Percentiles rank a stretch among this genome's conserved stretches.
Evolutionary conservation across 768 basidiomycete species (phyloP).

Genomic region (Leccinum longicurvipes): DNA sequence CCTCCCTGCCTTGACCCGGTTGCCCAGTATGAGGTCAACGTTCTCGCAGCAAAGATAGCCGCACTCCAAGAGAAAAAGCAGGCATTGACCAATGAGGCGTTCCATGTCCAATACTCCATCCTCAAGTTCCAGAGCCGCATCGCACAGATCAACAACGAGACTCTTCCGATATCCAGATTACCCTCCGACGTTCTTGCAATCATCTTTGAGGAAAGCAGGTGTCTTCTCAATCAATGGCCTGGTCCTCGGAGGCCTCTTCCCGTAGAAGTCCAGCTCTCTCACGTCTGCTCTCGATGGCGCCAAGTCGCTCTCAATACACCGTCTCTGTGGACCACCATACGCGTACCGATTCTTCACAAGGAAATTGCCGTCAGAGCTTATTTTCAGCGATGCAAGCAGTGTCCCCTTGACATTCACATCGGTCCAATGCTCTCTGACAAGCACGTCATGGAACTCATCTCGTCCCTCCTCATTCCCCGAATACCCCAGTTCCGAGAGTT

Average conservation of each 20-base stretch:
- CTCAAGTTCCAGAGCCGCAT: slow-evolving; percentile 31
- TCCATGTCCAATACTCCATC: slow-evolving; percentile 26
- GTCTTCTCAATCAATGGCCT: slow-evolving; percentile 25
- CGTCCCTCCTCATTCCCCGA: slow-evolving; percentile 28
- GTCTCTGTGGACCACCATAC: slow-evolving; percentile 36
- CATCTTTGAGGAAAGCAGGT: slow-evolving; percentile 32
- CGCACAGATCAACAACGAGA: slow-evolving; percentile 31
- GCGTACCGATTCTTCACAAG: slow-evolving; percentile 30
- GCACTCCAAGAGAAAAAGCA: slow-evolving; percentile 22
- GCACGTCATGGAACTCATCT: slow-evolving; percentile 24
- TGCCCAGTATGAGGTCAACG: slow-evolving; percentile 26
- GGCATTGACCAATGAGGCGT: slow-evolving; percentile 21
- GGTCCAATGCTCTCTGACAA: slow-evolving; percentile 27
- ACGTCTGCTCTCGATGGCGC: slow-evolving; percentile 36
- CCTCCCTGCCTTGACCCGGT: slow-evolving; percentile 16
- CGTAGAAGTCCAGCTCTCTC: slow-evolving; percentile 34
- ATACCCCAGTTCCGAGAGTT: slow-evolving; percentile 31
- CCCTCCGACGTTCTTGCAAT: slow-evolving; percentile 34
- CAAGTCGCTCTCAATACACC: slow-evolving; percentile 33
- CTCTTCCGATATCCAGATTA: slow-evolving; percentile 27
- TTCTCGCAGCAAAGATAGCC: slow-evolving; percentile 19
- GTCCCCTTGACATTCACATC: slow-evolving; percentile 32
- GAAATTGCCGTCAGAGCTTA: slow-evolving; percentile 28
- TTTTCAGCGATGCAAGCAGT: slow-evolving; percentile 30
- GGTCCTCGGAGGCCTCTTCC: slow-evolving; percentile 30